These are phyloP conservation scores for Neolentinus lepideus DNA, from an alignment of 1,284 basidiomycete genomes.

Conservation along the genomic window DNA sequence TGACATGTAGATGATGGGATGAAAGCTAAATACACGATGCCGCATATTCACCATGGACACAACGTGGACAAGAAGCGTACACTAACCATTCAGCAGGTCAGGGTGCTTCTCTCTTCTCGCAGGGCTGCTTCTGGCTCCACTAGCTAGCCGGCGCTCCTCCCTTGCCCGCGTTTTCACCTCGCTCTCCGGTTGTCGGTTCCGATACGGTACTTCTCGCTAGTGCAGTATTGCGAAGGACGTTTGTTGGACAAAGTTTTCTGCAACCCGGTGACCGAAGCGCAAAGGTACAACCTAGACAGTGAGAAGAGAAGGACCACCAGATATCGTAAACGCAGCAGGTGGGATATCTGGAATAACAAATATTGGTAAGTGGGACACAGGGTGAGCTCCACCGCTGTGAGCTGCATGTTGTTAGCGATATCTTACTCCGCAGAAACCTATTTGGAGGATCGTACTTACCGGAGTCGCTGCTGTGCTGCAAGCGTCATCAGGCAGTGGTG, in stretches of 20 bases:
- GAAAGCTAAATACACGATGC: background rate
- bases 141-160: background rate
- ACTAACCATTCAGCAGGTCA: background rate
- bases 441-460: too few species aligned
- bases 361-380: background rate
- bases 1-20: background rate
- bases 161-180: background rate
- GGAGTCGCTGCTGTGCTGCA: too few species aligned
- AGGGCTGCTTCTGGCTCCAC: background rate
- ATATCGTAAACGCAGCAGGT: background rate
- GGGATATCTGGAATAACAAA: background rate
- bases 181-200: background rate
- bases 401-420: background rate
- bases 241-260: too few species aligned
- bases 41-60: background rate
- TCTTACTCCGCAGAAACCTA: background rate
- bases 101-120: background rate
- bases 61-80: background rate
- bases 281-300: too few species aligned
- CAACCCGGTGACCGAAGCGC: too few species aligned
- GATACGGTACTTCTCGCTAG: background rate
- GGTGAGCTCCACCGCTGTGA: background rate
- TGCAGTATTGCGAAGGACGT: too few species aligned
- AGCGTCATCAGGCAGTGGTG: background rate
- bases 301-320: too few species aligned